A percentile compares a stretch with the other conserved stretches of the same genome.
These are phyloP conservation scores for Candolleomyces efflorescens DNA, from an alignment of 768 basidiomycete genomes.

Conservation along the genomic window DNA sequence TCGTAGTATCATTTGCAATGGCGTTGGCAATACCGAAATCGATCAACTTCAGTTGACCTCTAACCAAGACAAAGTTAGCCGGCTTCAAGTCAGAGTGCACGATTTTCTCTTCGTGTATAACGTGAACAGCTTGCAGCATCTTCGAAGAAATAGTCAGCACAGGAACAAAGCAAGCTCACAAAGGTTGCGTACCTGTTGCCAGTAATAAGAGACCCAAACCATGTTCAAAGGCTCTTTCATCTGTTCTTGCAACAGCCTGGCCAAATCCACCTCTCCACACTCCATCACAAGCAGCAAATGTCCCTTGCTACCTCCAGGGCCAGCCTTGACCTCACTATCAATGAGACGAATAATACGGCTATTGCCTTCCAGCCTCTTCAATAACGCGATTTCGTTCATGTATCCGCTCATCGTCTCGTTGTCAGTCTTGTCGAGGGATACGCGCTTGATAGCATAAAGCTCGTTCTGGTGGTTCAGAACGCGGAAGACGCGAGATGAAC, in stretches of 20 bases:
- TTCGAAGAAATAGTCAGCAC: constrained; percentile 24
- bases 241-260: constrained; percentile 78
- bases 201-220: constrained; percentile 93
- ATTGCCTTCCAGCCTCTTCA: constrained; percentile 94
- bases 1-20: constrained; percentile 97
- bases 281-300: constrained; percentile 91
- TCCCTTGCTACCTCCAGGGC: constrained; percentile 66
- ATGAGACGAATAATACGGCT: constrained; percentile 86
- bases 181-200: constrained; percentile 78
- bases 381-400: constrained; percentile 92
- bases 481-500: constrained; percentile 93
- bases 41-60: constrained; percentile 93
- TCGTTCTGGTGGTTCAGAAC: constrained; percentile 74
- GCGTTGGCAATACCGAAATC: constrained; percentile 99
- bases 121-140: constrained; percentile 99
- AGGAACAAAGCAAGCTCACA: background rate
- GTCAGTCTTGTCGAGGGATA: constrained; percentile 86
- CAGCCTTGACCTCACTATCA: constrained; percentile 83
- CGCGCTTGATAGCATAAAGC: constrained; percentile 89
- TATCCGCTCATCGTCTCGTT: constrained; percentile 86
- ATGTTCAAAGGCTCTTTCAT: constrained; percentile 82
- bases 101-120: constrained; percentile 97
- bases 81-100: constrained; percentile 99
- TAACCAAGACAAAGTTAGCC: constrained; percentile 96
- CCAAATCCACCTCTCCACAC: constrained; percentile 91